Evolutionary conservation across 2,329 filamentous ascomycete genomes (phyloP), one percentile per base, ranked within the genome.

Genomic region (Cordyceps pruinosa): DNA sequence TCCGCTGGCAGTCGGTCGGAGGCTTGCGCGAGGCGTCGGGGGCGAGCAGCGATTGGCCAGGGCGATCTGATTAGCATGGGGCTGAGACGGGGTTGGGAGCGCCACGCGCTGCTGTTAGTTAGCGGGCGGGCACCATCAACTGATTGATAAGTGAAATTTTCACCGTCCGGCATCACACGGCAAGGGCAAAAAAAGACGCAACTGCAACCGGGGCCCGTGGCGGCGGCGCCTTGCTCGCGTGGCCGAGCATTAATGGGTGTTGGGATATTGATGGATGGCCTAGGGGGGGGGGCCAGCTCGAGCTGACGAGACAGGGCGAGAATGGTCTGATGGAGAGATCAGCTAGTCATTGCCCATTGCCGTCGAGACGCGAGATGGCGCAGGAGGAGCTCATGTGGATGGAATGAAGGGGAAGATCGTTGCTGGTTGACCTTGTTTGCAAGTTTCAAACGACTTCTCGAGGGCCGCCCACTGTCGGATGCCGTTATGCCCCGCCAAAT

Each of bases 21-120:
- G 48, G 26, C 12, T 44, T 19, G 21, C 12, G 28, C 28, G 44
- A 48, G 52, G 53, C 53, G 53, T 48, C 25, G 32, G 9, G 5
- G 34, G 15, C 32, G 32, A 37, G n/a, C 44, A 23, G 44, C 34
- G 34, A 56, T 56, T 56, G 53, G 53, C 17, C 35, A 35, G 6
- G n/a, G 34, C 25, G 53, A 56, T 56, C 53, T 56, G 53, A 56
- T 56, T 56, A 56, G 44, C 53, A 56, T 15, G 42, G 44, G 35
- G n/a, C 44, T 26, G 30, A 26, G 23, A 35, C 34, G 39, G 41
- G 12, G 51, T 7, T 32, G 26, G 26, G 21, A 39, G 42, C 41
- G 51, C 51, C 51, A 46, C 51, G n/a, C 7, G n/a, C 28, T n/a
- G 13, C 8, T 1, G 13, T 19, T 32, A 34, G 45, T 32, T 12